Conservation (phyloP, 352 stramenopile genomes). For the Pilasporangium apinafurcum region DNA sequence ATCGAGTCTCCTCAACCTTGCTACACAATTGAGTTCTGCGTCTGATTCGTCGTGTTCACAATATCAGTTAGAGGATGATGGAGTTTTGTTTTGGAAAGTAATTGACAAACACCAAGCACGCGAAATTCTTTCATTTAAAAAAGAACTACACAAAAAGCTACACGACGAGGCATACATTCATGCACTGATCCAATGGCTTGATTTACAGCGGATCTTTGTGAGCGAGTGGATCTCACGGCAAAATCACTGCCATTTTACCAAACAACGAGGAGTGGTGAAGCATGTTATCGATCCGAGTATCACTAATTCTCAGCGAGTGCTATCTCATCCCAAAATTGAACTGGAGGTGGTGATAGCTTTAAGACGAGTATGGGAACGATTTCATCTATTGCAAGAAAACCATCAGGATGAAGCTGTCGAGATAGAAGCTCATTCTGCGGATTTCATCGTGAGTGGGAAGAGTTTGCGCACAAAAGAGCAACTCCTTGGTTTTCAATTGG, state of each 20-base stretch:
- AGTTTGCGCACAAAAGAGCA: constrained; percentile 16
- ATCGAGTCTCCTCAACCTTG: constrained; percentile 1
- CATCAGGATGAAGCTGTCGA: too few relatives aligned
- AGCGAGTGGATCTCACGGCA: constrained; percentile 13
- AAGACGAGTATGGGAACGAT: constrained; percentile 17
- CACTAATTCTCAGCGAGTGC: too few relatives aligned
- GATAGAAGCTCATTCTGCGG: too few relatives aligned
- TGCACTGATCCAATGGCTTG: constrained; percentile 9
- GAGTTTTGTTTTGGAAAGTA: too few relatives aligned
- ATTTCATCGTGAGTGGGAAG: constrained; percentile 12
- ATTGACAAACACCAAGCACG: neutral
- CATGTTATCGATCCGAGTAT: too few relatives aligned
- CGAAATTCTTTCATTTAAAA: constrained; percentile 8
- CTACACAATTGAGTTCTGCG: neutral
- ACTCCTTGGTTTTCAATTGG: constrained; percentile 17
- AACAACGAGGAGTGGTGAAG: too few relatives aligned
- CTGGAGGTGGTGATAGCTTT: constrained; percentile 1
- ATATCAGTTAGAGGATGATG: too few relatives aligned
- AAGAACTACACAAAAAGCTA: constrained; percentile 3
- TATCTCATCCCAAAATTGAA: too few relatives aligned
- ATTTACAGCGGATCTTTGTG: constrained; percentile 26
- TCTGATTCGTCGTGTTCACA: too few relatives aligned
- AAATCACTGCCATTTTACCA: too few relatives aligned
- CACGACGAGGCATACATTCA: constrained; percentile 9
- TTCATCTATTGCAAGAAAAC: constrained; percentile 6